These are phyloP conservation scores for Phycomyces blakesleeanus DNA, from an alignment of 192 early-diverging fungal species.

Conservation along the genomic window DNA sequence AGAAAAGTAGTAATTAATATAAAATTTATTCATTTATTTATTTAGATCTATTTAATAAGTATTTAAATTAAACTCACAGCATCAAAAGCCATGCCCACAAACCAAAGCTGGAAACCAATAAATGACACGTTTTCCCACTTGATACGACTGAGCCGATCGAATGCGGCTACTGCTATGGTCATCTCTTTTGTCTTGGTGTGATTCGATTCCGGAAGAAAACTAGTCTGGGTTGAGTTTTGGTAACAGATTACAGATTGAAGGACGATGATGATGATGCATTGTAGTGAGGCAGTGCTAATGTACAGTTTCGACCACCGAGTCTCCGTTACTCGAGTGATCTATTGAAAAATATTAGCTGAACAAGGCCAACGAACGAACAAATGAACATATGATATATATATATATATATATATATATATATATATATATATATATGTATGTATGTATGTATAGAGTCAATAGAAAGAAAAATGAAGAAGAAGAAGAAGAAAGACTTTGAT, in stretches of 20 bases:
- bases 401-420: too few species aligned
- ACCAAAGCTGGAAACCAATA: constrained; percentile 37
- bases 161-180: neutral
- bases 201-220: constrained; percentile 9
- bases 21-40: too few species aligned
- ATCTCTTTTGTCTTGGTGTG: neutral
- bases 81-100: constrained; percentile 37
- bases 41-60: too few species aligned
- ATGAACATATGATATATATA: too few species aligned
- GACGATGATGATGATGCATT: constrained; percentile 31
- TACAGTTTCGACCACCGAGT: constrained; percentile 36
- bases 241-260: constrained; percentile 30
- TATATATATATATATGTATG: too few species aligned
- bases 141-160: constrained; percentile 31
- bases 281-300: constrained; percentile 21
- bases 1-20: too few species aligned
- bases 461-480: neutral
- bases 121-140: constrained; percentile 43
- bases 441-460: too few species aligned
- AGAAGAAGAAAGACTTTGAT: too few species aligned
- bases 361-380: too few species aligned
- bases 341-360: too few species aligned
- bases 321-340: constrained; percentile 34
- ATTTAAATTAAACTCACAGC: constrained; percentile 24
- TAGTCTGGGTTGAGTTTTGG: constrained; percentile 24